phyloP scores from a whole-genome alignment of 805 yeast genomes.

The Barnettozyma siamensis region DNA sequence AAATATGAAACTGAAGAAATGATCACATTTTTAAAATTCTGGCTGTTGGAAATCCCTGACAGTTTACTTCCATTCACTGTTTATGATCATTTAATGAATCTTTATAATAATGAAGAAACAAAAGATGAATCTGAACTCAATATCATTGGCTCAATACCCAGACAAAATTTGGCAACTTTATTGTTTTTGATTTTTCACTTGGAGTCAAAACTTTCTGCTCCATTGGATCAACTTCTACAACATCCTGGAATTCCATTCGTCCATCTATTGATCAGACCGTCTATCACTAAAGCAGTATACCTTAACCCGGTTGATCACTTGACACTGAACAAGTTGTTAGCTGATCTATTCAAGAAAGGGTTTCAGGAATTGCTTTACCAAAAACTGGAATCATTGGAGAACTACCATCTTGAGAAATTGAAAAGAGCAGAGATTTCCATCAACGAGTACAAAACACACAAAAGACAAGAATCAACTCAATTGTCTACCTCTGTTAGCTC shows the following conservation, averaged over 20 bases:
- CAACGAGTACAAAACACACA: constrained; percentile 8
- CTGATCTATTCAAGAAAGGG: constrained; percentile 11
- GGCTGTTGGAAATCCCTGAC: constrained; percentile 56
- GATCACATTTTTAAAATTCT: constrained; percentile 42
- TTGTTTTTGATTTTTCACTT: constrained; percentile 18
- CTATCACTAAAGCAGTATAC: constrained; percentile 9
- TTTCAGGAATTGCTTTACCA: constrained; percentile 10
- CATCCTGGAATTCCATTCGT: constrained; percentile 19
- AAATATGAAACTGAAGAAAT: constrained; percentile 14
- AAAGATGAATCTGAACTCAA: constrained; percentile 9
- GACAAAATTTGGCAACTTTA: constrained; percentile 26
- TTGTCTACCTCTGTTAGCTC: too few relatives aligned
- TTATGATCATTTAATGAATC: constrained; percentile 20
- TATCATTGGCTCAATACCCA: constrained; percentile 23
- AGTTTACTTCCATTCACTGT: constrained; percentile 40
- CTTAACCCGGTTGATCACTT: constrained; percentile 10
- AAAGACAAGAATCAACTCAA: constrained; percentile 7
- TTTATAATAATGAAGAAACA: constrained; percentile 10
- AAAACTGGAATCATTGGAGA: constrained; percentile 16
- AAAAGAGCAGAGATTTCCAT: constrained; percentile 17
- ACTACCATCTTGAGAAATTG: constrained; percentile 11
- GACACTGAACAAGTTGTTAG: constrained; percentile 6
- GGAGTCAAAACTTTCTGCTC: constrained; percentile 3
- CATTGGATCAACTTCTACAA: constrained; percentile 5
- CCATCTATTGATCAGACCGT: constrained; percentile 24